These are phyloP conservation scores for Ceratobasidium sp. DNA, from an alignment of 1,284 basidiomycete species.

Conservation along the genomic window DNA sequence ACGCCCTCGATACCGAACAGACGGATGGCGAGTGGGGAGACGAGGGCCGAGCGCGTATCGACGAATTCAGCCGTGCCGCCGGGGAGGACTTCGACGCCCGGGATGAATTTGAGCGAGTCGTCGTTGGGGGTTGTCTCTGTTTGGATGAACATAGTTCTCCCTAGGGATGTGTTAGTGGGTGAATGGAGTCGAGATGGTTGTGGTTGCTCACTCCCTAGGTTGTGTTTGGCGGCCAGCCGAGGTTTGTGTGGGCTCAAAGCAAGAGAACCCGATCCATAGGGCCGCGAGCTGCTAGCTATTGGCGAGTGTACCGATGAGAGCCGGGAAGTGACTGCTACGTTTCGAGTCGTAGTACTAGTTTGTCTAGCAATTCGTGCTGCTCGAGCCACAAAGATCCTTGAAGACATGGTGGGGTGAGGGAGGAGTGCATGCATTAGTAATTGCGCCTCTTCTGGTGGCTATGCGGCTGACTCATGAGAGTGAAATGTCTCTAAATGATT, in stretches of 20 bases:
- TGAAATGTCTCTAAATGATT: conserved; percentile 4
- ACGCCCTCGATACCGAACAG: conserved; percentile 95
- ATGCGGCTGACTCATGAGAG: conserved; percentile 3
- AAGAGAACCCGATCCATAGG: not conserved
- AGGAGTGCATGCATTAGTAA: conserved; percentile 30
- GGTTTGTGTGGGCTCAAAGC: not conserved
- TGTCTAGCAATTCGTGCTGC: conserved; percentile 6
- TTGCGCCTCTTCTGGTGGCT: not conserved
- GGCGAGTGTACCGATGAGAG: not conserved
- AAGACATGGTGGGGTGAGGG: conserved; percentile 27
- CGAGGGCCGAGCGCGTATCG: conserved; percentile 83
- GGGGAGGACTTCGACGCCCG: conserved; percentile 88
- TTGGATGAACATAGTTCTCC: conserved; percentile 92
- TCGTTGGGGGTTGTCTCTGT: conserved; percentile 98
- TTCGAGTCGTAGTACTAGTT: not conserved
- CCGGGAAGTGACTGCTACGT: not conserved
- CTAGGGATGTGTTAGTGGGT: conserved; percentile 20
- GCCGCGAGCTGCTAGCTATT: conserved; percentile 5
- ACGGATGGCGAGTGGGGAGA: conserved; percentile 90
- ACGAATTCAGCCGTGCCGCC: conserved; percentile 93
- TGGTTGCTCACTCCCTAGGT: conserved; percentile 22
- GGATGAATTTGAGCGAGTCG: conserved; percentile 98
- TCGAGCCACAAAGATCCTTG: conserved; percentile 4
- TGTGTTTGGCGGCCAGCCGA: not conserved
- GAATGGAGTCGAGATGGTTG: not conserved